These are phyloP conservation scores for Pachyrhizus erosus DNA, from an alignment of 306 rosid genomes.

Conservation along the genomic window DNA sequence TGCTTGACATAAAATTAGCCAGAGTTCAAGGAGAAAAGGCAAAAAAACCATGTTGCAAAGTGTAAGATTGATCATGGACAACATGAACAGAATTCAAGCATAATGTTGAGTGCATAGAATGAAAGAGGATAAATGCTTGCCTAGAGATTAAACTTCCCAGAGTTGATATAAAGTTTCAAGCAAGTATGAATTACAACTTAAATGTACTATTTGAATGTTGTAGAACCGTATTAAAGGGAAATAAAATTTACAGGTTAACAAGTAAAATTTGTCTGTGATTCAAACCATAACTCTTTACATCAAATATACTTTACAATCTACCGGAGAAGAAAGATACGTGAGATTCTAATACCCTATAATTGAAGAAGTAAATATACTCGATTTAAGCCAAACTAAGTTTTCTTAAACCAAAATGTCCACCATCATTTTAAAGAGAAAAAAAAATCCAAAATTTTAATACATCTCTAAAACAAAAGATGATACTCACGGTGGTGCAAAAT, in stretches of 20 bases:
- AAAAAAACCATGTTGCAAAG: not conserved
- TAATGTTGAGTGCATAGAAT: not conserved
- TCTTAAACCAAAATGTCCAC: not conserved
- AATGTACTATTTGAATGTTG: not conserved
- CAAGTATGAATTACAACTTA: not conserved
- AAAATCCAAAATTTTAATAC: not conserved
- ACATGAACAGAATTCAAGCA: conserved; percentile 15
- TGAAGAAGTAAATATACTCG: not conserved
- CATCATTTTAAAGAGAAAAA: not conserved
- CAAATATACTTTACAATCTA: not conserved
- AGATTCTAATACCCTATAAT: conserved; percentile 2
- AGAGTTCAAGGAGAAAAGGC: not conserved
- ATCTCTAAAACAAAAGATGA: conserved; percentile 20
- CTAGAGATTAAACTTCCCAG: not conserved
- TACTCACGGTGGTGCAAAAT: conserved; percentile 74
- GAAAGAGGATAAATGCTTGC: not conserved
- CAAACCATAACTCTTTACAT: not conserved
- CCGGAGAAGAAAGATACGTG: not conserved
- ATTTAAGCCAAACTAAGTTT: conserved; percentile 20
- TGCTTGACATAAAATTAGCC: not conserved
- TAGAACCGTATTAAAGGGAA: not conserved
- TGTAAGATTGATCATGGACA: conserved; percentile 9
- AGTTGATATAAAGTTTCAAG: not conserved
- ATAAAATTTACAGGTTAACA: not conserved
- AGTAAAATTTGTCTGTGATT: not conserved